phyloP scores from a whole-genome alignment of 768 basidiomycete species.

The Boletales sp. region DNA sequence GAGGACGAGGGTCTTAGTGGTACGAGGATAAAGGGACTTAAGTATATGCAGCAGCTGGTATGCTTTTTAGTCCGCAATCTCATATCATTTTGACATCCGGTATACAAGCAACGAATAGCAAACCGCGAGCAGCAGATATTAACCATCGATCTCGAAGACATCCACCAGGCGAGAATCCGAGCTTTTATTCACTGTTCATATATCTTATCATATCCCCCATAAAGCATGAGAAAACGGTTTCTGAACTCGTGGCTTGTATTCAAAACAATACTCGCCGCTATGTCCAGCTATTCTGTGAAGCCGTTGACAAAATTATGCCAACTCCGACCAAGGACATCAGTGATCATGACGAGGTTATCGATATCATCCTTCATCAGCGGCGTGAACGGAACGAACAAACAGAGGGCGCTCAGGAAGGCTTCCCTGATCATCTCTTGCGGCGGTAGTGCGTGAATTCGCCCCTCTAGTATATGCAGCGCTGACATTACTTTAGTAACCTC shows the following conservation, averaged over 20 bases:
- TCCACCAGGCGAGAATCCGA: constrained; percentile 54
- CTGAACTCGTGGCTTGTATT: constrained; percentile 79
- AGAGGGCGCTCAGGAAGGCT: constrained; percentile 69
- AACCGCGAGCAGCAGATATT: constrained; percentile 92
- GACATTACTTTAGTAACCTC: constrained; percentile 62
- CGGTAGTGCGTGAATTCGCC: constrained; percentile 73
- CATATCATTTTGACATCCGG: constrained; percentile 19
- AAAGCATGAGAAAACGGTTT: constrained; percentile 65
- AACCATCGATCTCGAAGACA: constrained; percentile 84
- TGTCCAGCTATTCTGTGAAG: constrained; percentile 82
- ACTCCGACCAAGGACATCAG: constrained; percentile 85
- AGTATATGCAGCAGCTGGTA: constrained; percentile 86
- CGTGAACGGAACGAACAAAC: constrained; percentile 82
- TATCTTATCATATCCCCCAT: constrained; percentile 1
- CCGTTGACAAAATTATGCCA: constrained; percentile 88
- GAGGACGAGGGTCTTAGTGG: constrained; percentile 33
- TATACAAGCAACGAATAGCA: constrained; percentile 77
- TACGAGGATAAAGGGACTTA: constrained; percentile 43
- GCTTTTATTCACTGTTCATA: constrained; percentile 1
- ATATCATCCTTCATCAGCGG: constrained; percentile 93
- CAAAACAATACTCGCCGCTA: constrained; percentile 87
- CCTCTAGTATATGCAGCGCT: background rate
- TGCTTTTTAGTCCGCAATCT: constrained; percentile 25
- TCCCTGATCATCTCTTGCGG: constrained; percentile 87
- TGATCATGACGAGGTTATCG: constrained; percentile 91